Evolutionary conservation across 2,329 filamentous ascomycete genomes (phyloP).

Genomic region (Aspergillus luchuensis): DNA sequence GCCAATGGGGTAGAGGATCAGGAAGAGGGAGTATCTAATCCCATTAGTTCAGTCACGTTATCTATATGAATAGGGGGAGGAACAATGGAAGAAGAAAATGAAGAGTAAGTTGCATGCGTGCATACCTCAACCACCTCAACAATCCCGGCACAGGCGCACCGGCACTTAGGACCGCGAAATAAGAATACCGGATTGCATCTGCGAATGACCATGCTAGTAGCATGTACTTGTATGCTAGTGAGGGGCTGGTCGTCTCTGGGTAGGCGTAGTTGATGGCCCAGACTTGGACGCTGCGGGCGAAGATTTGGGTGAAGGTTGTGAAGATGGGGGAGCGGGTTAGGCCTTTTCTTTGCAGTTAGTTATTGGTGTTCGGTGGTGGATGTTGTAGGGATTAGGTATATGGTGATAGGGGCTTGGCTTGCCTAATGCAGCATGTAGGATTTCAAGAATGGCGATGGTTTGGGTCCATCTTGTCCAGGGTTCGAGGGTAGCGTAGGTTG

Average conservation of each 20-base stretch:
- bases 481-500: conserved; percentile 27
- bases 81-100: too few relatives aligned
- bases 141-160: conserved; percentile 15
- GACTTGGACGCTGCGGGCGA: conserved; percentile 35
- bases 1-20: conserved; percentile 31
- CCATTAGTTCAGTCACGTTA: too few relatives aligned
- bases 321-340: conserved; percentile 32
- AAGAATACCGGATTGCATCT: conserved; percentile 29
- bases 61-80: neutral
- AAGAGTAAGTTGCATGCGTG: too few relatives aligned
- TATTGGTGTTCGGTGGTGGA: neutral
- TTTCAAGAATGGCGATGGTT: conserved; percentile 29
- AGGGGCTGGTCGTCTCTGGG: conserved; percentile 20
- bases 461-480: conserved; percentile 30
- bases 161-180: conserved; percentile 28
- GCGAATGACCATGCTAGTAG: conserved; percentile 32
- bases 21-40: conserved; percentile 33
- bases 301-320: conserved; percentile 35
- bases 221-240: conserved; percentile 28
- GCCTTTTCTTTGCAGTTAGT: conserved; percentile 17
- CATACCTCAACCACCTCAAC: conserved; percentile 30
- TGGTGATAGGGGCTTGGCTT: neutral
- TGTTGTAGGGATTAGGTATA: neutral
- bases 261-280: conserved; percentile 35
- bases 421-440: conserved; percentile 30